Percentiles rank a stretch among this genome's conserved stretches.
phyloP scores from a whole-genome alignment of 75 land plant genomes.

The Larix kaempferi region DNA sequence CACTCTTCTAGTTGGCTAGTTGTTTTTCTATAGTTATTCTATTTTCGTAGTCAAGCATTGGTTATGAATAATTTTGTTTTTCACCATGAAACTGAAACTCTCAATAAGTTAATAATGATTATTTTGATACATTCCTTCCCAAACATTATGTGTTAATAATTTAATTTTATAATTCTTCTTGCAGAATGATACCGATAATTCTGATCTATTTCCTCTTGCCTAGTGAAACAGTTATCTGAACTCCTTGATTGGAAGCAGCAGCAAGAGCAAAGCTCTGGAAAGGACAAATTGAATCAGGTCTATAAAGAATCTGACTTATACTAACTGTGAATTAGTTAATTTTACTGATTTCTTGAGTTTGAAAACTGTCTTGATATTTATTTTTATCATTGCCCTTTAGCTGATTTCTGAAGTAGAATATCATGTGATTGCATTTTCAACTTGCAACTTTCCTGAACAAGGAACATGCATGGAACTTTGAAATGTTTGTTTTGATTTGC shows the following conservation, averaged over 20 bases:
- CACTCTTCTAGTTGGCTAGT: too few species aligned
- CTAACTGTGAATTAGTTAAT: not conserved
- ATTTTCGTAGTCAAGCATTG: not conserved
- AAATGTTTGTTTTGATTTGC: not conserved
- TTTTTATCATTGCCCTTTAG: not conserved
- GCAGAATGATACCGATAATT: not conserved
- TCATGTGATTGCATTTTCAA: not conserved
- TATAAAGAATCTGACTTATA: not conserved
- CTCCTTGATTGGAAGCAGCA: constrained; percentile 4
- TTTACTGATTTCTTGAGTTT: not conserved
- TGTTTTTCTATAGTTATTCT: not conserved
- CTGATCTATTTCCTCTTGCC: not conserved
- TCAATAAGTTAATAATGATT: not conserved
- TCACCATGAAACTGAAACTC: not conserved
- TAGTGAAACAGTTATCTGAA: constrained; percentile 5
- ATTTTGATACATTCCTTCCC: not conserved
- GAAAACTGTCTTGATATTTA: not conserved
- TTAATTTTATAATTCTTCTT: not conserved
- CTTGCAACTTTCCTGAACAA: not conserved
- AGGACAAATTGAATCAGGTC: not conserved
- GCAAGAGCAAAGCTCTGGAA: not conserved
- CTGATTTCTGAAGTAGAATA: not conserved
- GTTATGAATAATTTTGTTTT: not conserved
- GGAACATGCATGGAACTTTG: not conserved
- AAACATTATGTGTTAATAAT: not conserved